A percentile compares a stretch with the other conserved stretches of the same genome.
phyloP scores from a whole-genome alignment of 2,329 filamentous ascomycete genomes.

The Ceratocystis eucalypticola region DNA sequence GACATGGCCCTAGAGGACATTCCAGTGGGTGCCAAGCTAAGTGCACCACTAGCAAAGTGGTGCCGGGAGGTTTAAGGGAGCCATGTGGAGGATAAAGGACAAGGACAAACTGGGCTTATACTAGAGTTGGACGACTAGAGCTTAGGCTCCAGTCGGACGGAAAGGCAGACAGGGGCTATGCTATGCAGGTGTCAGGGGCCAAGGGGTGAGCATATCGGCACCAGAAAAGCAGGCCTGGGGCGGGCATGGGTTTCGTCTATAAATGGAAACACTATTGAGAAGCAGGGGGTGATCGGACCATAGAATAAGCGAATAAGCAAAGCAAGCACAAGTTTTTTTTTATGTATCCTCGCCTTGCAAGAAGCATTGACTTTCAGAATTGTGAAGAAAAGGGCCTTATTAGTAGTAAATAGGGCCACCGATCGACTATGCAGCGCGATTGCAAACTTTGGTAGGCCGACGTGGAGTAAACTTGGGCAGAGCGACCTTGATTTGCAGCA shows the following conservation, averaged over 20 bases:
- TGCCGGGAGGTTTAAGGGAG: slow-evolving; percentile 49
- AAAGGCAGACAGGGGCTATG: neutral
- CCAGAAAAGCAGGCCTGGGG: neutral
- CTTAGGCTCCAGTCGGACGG: too few species aligned
- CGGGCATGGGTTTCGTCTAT: slow-evolving; percentile 1
- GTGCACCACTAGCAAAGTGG: slow-evolving; percentile 53
- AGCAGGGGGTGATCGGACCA: neutral
- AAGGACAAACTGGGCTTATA: neutral
- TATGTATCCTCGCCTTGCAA: neutral
- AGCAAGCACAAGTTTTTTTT: neutral
- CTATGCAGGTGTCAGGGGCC: neutral
- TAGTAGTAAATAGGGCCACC: too few species aligned
- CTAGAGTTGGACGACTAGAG: too few species aligned
- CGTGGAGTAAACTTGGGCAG: too few species aligned
- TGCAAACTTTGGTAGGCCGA: too few species aligned
- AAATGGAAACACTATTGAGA: neutral
- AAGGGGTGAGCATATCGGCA: neutral
- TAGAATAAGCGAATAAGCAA: neutral
- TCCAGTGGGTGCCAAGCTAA: slow-evolving; percentile 45
- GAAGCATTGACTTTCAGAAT: too few species aligned
- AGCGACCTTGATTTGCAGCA: too few species aligned
- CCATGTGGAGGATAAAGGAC: neutral
- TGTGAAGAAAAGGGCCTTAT: too few species aligned
- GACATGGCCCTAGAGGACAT: slow-evolving; percentile 73
- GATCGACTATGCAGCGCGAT: neutral